Evolutionary conservation across 2,329 filamentous ascomycete genomes (phyloP).

Genomic region (Fusarium anguioides): DNA sequence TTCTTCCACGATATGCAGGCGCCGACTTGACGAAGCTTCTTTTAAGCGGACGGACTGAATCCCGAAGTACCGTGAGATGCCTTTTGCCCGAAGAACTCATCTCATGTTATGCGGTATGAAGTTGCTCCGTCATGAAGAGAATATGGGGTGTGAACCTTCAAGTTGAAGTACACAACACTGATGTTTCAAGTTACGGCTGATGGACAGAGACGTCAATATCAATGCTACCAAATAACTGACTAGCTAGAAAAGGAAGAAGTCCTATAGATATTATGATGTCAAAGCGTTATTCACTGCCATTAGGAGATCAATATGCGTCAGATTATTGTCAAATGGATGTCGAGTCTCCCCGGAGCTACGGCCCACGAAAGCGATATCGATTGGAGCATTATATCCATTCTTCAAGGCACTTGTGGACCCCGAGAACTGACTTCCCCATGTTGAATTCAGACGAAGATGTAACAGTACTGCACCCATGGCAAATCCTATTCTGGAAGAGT

Average conservation of each 20-base stretch:
- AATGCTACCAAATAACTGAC: background rate
- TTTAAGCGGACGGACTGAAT: slow-evolving; percentile 31
- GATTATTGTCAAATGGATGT: background rate
- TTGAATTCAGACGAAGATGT: background rate
- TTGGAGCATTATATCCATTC: background rate
- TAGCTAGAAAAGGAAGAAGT: background rate
- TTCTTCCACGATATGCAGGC: slow-evolving; percentile 3
- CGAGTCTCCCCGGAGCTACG: background rate
- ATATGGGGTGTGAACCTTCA: background rate
- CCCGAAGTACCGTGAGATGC: slow-evolving; percentile 32
- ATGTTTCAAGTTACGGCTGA: background rate
- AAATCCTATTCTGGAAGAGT: background rate
- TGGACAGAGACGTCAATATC: background rate
- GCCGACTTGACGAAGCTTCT: slow-evolving; percentile 6
- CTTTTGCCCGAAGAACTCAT: background rate
- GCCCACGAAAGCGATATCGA: slow-evolving; percentile 4
- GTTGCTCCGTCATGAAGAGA: background rate
- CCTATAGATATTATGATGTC: background rate
- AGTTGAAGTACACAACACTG: background rate
- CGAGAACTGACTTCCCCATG: background rate
- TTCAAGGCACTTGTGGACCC: slow-evolving; percentile 2
- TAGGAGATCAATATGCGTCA: background rate
- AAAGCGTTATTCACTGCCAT: background rate
- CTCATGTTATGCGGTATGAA: background rate
- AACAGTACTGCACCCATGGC: background rate